Evolutionary conservation across 345 rosid species (phyloP).

Genomic region (Brassica carinata): DNA sequence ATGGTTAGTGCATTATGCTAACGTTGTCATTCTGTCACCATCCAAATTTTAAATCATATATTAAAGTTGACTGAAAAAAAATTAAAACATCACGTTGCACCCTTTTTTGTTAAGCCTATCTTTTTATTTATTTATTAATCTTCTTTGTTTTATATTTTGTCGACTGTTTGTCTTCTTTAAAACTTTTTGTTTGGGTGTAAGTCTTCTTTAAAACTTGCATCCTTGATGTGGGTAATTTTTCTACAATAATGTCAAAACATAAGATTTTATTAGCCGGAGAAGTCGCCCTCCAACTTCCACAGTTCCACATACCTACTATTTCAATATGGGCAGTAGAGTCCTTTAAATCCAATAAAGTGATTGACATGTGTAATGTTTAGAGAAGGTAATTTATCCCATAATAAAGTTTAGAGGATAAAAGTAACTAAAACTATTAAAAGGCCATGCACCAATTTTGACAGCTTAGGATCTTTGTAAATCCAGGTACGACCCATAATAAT

Average conservation of each 20-base stretch:
- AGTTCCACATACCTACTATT: constrained; percentile 19
- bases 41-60: neutral
- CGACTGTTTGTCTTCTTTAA: neutral
- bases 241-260: neutral
- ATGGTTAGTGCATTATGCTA: neutral
- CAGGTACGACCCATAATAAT: neutral
- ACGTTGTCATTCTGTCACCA: neutral
- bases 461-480: neutral
- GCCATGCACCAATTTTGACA: neutral
- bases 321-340: constrained; percentile 10
- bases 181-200: neutral
- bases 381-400: neutral
- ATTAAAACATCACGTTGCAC: neutral
- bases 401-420: neutral
- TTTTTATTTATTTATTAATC: neutral
- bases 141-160: neutral
- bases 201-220: neutral
- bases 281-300: constrained; percentile 34
- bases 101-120: neutral
- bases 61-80: neutral
- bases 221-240: constrained; percentile 5
- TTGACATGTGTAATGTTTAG: constrained; percentile 6
- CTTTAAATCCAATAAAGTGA: constrained; percentile 3
- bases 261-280: constrained; percentile 26
- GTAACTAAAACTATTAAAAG: neutral